These are phyloP conservation scores for Luffa acutangula DNA, from an alignment of 306 rosid species.

Conservation along the genomic window DNA sequence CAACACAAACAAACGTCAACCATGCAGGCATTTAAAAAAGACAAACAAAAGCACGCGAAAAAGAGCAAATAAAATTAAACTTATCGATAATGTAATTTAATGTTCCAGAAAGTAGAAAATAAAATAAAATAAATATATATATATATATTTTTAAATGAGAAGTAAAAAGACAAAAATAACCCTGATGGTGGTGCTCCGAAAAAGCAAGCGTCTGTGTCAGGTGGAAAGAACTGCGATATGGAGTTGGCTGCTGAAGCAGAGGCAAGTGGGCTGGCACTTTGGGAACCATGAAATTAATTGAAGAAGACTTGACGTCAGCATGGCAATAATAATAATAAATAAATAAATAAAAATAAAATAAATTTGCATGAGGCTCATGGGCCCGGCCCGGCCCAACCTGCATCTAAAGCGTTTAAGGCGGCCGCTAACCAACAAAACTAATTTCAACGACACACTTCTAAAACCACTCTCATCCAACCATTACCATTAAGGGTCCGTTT, in stretches of 20 bases:
- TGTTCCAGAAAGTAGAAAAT: too few relatives aligned
- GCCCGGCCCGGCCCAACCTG: not conserved
- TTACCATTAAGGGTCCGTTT: too few relatives aligned
- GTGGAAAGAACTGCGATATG: not conserved
- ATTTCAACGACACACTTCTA: not conserved
- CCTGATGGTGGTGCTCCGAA: not conserved
- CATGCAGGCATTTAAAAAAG: too few relatives aligned
- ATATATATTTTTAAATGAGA: too few relatives aligned
- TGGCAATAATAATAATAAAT: not conserved
- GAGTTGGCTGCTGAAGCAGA: not conserved
- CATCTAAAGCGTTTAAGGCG: not conserved
- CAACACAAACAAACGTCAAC: too few relatives aligned
- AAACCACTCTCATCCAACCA: not conserved
- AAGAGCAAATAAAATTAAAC: too few relatives aligned
- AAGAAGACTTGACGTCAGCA: not conserved
- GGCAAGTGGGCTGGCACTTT: not conserved
- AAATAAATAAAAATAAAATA: not conserved
- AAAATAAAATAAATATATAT: too few relatives aligned
- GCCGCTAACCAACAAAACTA: not conserved
- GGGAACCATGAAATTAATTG: not conserved
- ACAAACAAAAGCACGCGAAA: too few relatives aligned
- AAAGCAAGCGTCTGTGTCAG: not conserved
- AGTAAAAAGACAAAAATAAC: not conserved
- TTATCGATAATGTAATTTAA: too few relatives aligned
- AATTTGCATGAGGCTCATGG: not conserved